These are phyloP conservation scores for Melanogaster broomeanus DNA, from an alignment of 768 basidiomycete species.

Conservation along the genomic window DNA sequence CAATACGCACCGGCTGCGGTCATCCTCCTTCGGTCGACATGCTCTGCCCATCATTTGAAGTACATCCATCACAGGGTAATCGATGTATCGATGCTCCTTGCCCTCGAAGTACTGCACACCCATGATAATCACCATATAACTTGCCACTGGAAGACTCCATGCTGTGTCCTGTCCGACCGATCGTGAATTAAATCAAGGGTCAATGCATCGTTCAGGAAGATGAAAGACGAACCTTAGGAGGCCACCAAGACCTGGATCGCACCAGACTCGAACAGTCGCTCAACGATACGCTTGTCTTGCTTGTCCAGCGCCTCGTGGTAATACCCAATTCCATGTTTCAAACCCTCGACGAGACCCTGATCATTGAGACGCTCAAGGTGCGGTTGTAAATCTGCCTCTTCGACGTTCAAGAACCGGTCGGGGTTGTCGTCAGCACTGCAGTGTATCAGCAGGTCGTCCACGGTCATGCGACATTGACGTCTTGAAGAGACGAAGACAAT, in stretches of 20 bases:
- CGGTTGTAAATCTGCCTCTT: slow-evolving; percentile 76
- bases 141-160: slow-evolving; percentile 92
- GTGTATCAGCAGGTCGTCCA: slow-evolving; percentile 87
- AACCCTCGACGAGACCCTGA: slow-evolving; percentile 68
- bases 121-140: slow-evolving; percentile 99
- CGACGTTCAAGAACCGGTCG: slow-evolving; percentile 88
- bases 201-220: background rate
- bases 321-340: slow-evolving; percentile 91
- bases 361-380: slow-evolving; percentile 88
- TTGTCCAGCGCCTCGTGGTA: slow-evolving; percentile 93
- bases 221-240: slow-evolving; percentile 67
- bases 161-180: slow-evolving; percentile 72
- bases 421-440: slow-evolving; percentile 85
- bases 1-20: slow-evolving; percentile 88
- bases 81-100: slow-evolving; percentile 96
- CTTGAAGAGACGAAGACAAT: slow-evolving; percentile 93
- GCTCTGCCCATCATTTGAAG: slow-evolving; percentile 99
- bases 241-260: slow-evolving; percentile 95
- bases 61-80: slow-evolving; percentile 98
- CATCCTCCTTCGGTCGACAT: slow-evolving; percentile 86
- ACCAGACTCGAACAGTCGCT: slow-evolving; percentile 89
- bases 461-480: slow-evolving; percentile 91
- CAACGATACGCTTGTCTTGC: slow-evolving; percentile 93
- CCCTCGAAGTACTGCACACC: slow-evolving; percentile 98
- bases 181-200: background rate